Conservation (phyloP, 345 rosid genomes). For the Raphanus sativus region DNA sequence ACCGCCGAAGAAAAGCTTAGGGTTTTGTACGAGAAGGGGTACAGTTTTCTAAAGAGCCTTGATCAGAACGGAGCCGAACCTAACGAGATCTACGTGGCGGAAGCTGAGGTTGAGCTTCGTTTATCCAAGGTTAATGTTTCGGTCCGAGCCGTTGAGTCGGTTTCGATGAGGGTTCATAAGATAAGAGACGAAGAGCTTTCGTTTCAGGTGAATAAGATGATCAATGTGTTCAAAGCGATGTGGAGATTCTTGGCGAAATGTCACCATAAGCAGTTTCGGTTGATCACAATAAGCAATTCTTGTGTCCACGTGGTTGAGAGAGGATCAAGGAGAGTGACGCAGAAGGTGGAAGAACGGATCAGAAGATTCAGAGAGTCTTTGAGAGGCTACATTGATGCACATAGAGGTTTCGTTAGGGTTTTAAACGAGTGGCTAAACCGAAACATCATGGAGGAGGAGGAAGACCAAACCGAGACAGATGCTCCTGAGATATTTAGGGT, state of each 20-base stretch:
- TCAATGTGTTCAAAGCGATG: slow-evolving; percentile 32
- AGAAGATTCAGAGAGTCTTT: slow-evolving; percentile 34
- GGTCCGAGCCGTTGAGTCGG: slow-evolving; percentile 18
- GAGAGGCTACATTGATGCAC: slow-evolving; percentile 35
- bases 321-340: slow-evolving; percentile 27
- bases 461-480: slow-evolving; percentile 21
- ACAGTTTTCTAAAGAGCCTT: slow-evolving; percentile 17
- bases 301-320: slow-evolving; percentile 34
- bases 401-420: slow-evolving; percentile 30
- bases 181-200: slow-evolving; percentile 37
- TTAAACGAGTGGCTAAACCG: slow-evolving; percentile 46
- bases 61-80: slow-evolving; percentile 28
- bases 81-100: slow-evolving; percentile 4
- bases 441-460: slow-evolving; percentile 37
- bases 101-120: slow-evolving; percentile 1
- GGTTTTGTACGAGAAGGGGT: slow-evolving; percentile 27
- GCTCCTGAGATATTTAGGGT: slow-evolving; percentile 42
- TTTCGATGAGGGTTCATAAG: slow-evolving; percentile 35
- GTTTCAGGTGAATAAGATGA: slow-evolving; percentile 16
- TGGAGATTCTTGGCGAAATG: slow-evolving; percentile 36
- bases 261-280: slow-evolving; percentile 40
- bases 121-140: slow-evolving; percentile 26
- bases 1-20: slow-evolving; percentile 30
- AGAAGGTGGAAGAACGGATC: slow-evolving; percentile 22
- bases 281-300: slow-evolving; percentile 24